Evolutionary conservation across 176 grass and related monocot species (phyloP), one percentile per base, ranked within the genome.

Genomic region (Eragrostis nindensis): DNA sequence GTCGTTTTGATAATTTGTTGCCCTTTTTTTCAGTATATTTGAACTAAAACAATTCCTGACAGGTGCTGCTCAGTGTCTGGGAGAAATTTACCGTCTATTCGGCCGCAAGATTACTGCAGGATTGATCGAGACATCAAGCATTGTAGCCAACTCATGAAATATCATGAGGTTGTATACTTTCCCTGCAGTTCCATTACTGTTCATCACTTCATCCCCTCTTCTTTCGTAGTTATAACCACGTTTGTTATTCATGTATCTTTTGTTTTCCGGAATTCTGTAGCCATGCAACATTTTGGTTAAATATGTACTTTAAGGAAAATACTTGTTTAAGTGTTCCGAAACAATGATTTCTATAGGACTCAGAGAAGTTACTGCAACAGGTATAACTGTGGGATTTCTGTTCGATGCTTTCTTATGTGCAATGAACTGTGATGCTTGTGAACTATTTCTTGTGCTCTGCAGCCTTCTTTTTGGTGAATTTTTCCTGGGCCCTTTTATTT

Each of bases 101-200:
- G 96, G 96, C 13, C 84, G 75, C 75, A 95, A 80, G 84, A 95
- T 98, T 85, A 98, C 92, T 70, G 81, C 92, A 82, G 96, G 96
- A 64, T 79, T 98, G 79, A 78, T 90, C 32, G 96, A 98, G 81
- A 98, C 96, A 82, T 81, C 90, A 87, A 95, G 71, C 66, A 91
- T 95, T 83, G 90, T 86, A 76, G 90, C 90, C 71, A 98, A 80
- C 76, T 95, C 36, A 98, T 98, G 92, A 98, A 98, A 63, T 98
- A 86, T 79, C 76, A 90, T 61, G 96, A 98, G 95, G 95, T 98
- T 75, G 71, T 71, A 66, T 80, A 22, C 21, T 75, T 63, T 73
- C 19, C 25, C 21, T 78, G 64, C 63, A 80, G 56, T 84, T 89
- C 66, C 6, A 6, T 71, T 87, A 71, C 13, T 84, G 24, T 70